These are phyloP conservation scores for Trichoderma breve DNA, from an alignment of 2,329 filamentous ascomycete genomes.

Conservation along the genomic window DNA sequence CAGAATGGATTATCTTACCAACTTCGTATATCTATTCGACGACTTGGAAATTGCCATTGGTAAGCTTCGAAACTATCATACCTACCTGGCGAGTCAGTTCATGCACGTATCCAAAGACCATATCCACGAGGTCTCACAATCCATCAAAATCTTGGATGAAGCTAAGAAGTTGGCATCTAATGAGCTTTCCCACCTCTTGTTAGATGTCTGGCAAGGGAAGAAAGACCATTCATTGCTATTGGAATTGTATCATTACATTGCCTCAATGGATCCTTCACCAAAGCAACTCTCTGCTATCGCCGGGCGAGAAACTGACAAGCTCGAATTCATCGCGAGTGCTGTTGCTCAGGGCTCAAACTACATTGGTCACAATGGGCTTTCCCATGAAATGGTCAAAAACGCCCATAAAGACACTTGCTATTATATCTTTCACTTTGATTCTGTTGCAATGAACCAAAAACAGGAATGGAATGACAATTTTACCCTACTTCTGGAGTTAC, in stretches of 20 bases:
- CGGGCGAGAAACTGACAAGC: constrained; percentile 21
- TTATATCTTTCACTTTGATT: constrained; percentile 16
- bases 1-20: not conserved
- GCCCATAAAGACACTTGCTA: not conserved
- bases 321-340: constrained; percentile 12
- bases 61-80: constrained; percentile 10
- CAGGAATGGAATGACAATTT: constrained; percentile 7
- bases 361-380: constrained; percentile 22
- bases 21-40: constrained; percentile 21
- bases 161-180: not conserved
- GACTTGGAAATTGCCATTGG: not conserved
- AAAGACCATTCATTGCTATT: not conserved
- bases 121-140: not conserved
- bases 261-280: not conserved
- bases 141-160: not conserved
- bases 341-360: constrained; percentile 19
- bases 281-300: not conserved
- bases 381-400: not conserved
- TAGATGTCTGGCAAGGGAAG: not conserved
- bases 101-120: constrained; percentile 6
- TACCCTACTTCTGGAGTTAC: constrained; percentile 2
- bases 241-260: not conserved
- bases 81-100: constrained; percentile 7
- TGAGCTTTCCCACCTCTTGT: not conserved
- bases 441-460: not conserved